Percentiles rank a stretch among this genome's conserved stretches.
These are phyloP conservation scores for Raphanus raphanistrum DNA, from an alignment of 345 rosid species.

Conservation along the genomic window DNA sequence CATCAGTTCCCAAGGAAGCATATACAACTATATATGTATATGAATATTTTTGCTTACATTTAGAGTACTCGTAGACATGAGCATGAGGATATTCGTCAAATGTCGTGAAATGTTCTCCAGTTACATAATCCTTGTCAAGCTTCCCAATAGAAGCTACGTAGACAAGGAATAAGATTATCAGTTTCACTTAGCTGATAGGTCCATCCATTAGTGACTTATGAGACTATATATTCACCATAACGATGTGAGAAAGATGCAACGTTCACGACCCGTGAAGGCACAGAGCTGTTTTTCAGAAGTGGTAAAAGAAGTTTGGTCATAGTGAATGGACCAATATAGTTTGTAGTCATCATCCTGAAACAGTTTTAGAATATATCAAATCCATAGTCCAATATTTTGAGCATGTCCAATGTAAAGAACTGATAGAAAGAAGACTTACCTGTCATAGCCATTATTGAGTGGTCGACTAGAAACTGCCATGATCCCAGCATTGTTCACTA, in stretches of 20 bases:
- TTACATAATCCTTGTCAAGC: constrained; percentile 56
- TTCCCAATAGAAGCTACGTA: constrained; percentile 49
- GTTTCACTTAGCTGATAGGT: background rate
- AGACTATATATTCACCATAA: constrained; percentile 20
- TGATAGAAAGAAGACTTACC: constrained; percentile 40
- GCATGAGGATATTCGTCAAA: constrained; percentile 56
- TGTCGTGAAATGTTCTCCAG: constrained; percentile 51
- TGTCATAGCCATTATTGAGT: constrained; percentile 72
- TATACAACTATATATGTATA: background rate
- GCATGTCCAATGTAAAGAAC: background rate
- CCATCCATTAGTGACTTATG: background rate
- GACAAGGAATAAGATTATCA: background rate
- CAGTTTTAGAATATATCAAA: background rate
- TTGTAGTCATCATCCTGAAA: constrained; percentile 79
- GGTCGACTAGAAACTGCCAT: constrained; percentile 61
- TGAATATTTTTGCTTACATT: constrained; percentile 50
- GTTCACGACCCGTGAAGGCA: constrained; percentile 81
- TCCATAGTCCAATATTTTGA: background rate
- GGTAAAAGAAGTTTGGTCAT: constrained; percentile 73
- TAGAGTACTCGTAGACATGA: constrained; percentile 65
- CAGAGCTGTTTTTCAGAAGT: constrained; percentile 66
- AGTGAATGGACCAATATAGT: constrained; percentile 71
- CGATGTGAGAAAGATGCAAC: constrained; percentile 84
- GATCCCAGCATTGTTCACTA: constrained; percentile 94
- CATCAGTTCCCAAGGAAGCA: background rate